Conservation (phyloP, 2,329 filamentous ascomycete species). For the Periconia sp. region DNA sequence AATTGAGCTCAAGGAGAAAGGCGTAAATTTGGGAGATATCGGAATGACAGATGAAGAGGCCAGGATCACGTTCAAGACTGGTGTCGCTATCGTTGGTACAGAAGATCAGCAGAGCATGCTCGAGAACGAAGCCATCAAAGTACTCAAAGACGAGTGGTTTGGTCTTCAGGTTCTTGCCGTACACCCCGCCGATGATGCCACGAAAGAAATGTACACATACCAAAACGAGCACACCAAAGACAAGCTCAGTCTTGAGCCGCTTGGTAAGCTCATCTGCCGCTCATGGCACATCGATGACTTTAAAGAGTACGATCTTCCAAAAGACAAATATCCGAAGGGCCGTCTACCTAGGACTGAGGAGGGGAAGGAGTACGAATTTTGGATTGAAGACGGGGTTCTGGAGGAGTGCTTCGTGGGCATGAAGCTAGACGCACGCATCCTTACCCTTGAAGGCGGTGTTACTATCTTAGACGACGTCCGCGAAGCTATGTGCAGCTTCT, state of each 20-base stretch:
- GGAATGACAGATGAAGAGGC: constrained; percentile 56
- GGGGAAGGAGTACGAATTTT: constrained; percentile 60
- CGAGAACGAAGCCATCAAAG: constrained; percentile 19
- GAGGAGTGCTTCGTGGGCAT: constrained; percentile 65
- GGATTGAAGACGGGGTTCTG: constrained; percentile 70
- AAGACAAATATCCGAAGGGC: constrained; percentile 30
- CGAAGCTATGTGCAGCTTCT: constrained; percentile 52
- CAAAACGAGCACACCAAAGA: constrained; percentile 39
- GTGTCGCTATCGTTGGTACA: constrained; percentile 54
- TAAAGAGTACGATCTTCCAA: constrained; percentile 46
- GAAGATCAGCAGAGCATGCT: constrained; percentile 49
- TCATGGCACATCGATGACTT: constrained; percentile 54
- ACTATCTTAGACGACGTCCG: constrained; percentile 46
- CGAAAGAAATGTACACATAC: constrained; percentile 54
- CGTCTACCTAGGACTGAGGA: constrained; percentile 25
- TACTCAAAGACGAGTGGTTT: constrained; percentile 26
- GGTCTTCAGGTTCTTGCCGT: constrained; percentile 56
- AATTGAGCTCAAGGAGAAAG: constrained; percentile 27
- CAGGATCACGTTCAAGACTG: constrained; percentile 57
- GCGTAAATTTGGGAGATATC: constrained; percentile 22
- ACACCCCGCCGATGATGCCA: constrained; percentile 51
- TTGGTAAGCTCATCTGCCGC: constrained; percentile 61
- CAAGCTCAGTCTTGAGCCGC: constrained; percentile 52
- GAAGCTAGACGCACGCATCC: constrained; percentile 49
- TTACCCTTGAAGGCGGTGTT: constrained; percentile 32